phyloP scores from a whole-genome alignment of 768 basidiomycete species.

The Psilocybe sp. region DNA sequence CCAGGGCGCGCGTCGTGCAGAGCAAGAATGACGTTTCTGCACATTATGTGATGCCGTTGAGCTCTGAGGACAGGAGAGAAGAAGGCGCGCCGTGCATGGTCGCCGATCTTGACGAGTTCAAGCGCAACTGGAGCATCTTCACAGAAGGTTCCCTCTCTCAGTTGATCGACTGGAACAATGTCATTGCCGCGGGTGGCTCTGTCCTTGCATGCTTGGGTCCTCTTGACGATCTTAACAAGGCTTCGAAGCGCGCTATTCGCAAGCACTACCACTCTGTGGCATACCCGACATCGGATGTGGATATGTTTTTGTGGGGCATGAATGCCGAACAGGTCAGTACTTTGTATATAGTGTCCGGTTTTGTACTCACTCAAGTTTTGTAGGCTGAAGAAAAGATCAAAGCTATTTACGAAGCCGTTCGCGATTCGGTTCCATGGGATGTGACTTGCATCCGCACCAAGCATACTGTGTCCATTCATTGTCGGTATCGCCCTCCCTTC shows the following conservation, averaged over 20 bases:
- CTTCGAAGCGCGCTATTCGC: slow-evolving; percentile 52
- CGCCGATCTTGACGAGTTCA: slow-evolving; percentile 51
- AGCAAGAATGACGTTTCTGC: slow-evolving; percentile 41
- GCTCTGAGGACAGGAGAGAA: slow-evolving; percentile 38
- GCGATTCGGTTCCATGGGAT: slow-evolving; percentile 67
- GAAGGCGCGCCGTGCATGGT: slow-evolving; percentile 52
- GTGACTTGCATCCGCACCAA: slow-evolving; percentile 65
- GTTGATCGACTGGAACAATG: slow-evolving; percentile 59
- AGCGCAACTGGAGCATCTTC: slow-evolving; percentile 63
- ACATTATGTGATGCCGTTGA: slow-evolving; percentile 55
- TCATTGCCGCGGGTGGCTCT: slow-evolving; percentile 59
- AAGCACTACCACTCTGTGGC: slow-evolving; percentile 54
- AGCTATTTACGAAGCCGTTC: slow-evolving; percentile 58
- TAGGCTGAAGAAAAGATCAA: slow-evolving; percentile 60
- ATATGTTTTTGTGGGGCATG: slow-evolving; percentile 61
- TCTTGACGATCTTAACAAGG: slow-evolving; percentile 43
- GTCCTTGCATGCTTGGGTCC: slow-evolving; percentile 58
- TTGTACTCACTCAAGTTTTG: background rate
- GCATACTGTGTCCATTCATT: slow-evolving; percentile 64
- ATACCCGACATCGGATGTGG: slow-evolving; percentile 62
- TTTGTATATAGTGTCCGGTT: background rate
- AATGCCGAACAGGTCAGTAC: slow-evolving; percentile 45
- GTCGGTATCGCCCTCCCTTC: slow-evolving; percentile 27
- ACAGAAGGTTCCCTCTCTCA: slow-evolving; percentile 61
- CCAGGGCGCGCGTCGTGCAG: slow-evolving; percentile 46